Base-by-base conservation (phyloP, 1,284 basidiomycete species). In the Bondarzewia mesenterica region DNA sequence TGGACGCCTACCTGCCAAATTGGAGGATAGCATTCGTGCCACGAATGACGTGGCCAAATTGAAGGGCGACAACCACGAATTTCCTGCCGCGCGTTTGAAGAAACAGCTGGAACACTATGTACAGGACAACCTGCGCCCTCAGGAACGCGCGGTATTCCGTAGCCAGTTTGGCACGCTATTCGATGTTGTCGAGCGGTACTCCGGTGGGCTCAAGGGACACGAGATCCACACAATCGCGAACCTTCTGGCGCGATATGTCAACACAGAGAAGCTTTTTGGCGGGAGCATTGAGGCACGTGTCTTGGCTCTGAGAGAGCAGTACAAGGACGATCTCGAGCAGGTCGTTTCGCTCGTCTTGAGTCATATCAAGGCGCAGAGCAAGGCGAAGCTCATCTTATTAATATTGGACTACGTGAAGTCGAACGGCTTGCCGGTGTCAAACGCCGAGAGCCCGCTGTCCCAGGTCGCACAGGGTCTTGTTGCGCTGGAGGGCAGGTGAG, bases 301-400 rank as follows among this genome's bases (percentile, higher is more conserved):
- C 42, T 78, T 99, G 54, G 80, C 85, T 52, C 78, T 99, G 47
- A 83, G 96, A 51, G 93, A 98, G 51, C 85, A 93, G 60, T 70
- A 94, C 73, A 94, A 96, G 68, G 90, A 95, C 58, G 78, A 90
- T 54, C 81, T 98, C 29, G 93, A 96, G 67, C 84, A 87, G 59
- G 95, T 94, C 25, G 86, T 89, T 44, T 78, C 77, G 46, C 74
- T 95, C 36, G 92, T 97, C 22, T 77, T 97, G 48, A 96, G 95
- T 57, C 96, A 99, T 70, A 89, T 91, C 70, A 96, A 94, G 71
- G 90, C 92, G 16, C 86, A 89, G 58, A 85, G 89, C 69, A 99
- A 99, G 75, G 85, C 85, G 57, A 92, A 89, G 59, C 78, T 99
- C 42, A 77, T 97, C 47, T 76, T 94, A 48, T 77, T 82, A 14